Evolutionary conservation across 371 early-diverging fungal species (phyloP), one percentile per base, ranked within the genome.

Genomic region (Circinella minor): DNA sequence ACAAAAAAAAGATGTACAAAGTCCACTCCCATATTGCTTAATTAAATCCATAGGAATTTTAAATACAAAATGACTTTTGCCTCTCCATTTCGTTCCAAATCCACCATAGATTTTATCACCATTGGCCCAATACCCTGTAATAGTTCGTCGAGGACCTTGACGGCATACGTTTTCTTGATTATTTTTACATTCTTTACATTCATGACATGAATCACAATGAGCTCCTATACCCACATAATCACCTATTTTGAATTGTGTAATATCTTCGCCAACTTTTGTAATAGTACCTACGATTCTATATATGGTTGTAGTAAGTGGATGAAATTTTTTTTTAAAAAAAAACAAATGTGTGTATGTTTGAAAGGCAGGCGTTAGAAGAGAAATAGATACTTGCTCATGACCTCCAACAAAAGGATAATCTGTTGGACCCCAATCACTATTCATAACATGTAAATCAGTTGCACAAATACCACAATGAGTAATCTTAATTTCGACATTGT

Each of bases 141-240:
- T 77, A 7, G 80, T 80, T n/a, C 60, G 43, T 3, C 61, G 66
- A 2, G 9, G 46, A 20, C 62, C 49, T 36, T 64, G 63, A 49
- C 62, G 34, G 66, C 80, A 80, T 15, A 77, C 38, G 46, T 80
- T 38, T 36, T 75, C 75, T n/a, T 69, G 36, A 13, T 72, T 73
- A 7, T 59, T 61, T 13, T 71, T 71, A 48, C 81, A 81, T 7
- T 70, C 27, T 0, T 77, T 67, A 48, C 76, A 75, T 38, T 76
- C 63, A 36, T 77, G 69, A 65, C 89, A 87, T 7, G 86, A 74
- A 36, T 77, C 81, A 18, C 76, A 78, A 73, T 89, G 88, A 39
- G 88, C 88, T 17, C 92, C 92, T 14, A 88, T 88, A 43, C 94
- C 94, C 60, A 92, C 90, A 7, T 86, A 65, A 68, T 92, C 90